These are phyloP conservation scores for Hygrocybe coccinea DNA, from an alignment of 768 basidiomycete species.

Conservation along the genomic window DNA sequence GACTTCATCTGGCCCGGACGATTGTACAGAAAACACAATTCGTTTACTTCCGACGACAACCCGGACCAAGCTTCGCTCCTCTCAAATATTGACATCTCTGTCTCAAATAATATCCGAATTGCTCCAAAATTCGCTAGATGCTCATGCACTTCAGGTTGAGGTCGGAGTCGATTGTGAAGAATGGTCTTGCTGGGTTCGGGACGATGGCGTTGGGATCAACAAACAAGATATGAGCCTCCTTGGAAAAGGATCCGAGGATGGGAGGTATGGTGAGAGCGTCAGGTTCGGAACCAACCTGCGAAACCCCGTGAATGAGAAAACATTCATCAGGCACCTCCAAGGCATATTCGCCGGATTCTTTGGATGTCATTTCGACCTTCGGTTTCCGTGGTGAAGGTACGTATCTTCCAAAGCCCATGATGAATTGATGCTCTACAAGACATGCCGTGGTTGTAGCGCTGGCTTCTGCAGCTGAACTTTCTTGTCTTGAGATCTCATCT, in stretches of 20 bases:
- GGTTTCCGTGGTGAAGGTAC: constrained; percentile 94
- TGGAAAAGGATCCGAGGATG: constrained; percentile 45
- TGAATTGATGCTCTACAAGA: not conserved
- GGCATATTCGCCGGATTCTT: constrained; percentile 46
- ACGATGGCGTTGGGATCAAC: constrained; percentile 77
- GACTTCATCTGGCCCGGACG: not conserved
- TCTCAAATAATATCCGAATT: constrained; percentile 79
- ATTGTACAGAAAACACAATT: constrained; percentile 21
- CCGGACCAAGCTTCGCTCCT: constrained; percentile 69
- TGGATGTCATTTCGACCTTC: constrained; percentile 59
- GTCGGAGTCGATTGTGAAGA: constrained; percentile 68
- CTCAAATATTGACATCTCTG: constrained; percentile 78
- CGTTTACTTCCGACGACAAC: constrained; percentile 56
- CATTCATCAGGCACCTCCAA: constrained; percentile 63
- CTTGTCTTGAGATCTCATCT: constrained; percentile 77
- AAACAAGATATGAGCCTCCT: constrained; percentile 54
- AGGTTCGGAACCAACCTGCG: not conserved
- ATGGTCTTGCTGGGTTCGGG: constrained; percentile 82
- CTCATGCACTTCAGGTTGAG: constrained; percentile 62
- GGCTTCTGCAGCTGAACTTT: constrained; percentile 76
- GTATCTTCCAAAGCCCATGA: not conserved
- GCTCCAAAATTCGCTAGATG: constrained; percentile 86
- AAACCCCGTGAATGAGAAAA: not conserved
- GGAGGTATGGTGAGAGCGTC: constrained; percentile 63
- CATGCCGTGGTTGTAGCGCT: constrained; percentile 49